Evolutionary conservation across 2,329 filamentous ascomycete genomes (phyloP), one percentile per base, ranked within the genome.

Genomic region (Zymoseptoria tritici): DNA sequence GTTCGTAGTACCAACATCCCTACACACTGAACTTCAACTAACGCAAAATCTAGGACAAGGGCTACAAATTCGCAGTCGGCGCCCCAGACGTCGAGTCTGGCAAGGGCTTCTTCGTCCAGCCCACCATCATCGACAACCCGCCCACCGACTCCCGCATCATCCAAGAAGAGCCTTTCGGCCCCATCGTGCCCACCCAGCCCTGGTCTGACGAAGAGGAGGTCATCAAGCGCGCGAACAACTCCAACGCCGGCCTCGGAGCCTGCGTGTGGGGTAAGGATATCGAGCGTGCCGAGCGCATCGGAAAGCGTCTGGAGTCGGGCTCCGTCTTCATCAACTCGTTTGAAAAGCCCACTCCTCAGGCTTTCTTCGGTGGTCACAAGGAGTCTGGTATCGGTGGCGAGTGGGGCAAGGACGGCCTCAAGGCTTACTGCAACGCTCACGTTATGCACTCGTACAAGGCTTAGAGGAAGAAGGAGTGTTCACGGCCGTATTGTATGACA

Each of bases 341-440:
- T 60, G 76, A 79, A 69, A 77, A 78, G 69, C 74, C 75, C 0
- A 78, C 75, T 3, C 76, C 79, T 0, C 72, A 76, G 64, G 79
- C 78, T 4, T 71, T 75, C 65, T 92, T 92, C 66, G 87, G 88
- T 57, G 90, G 91, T 0, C 90, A 83, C 80, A 93, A 92, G 77
- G 83, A 91, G 76, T 58, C 49, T 59, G 68, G 67, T 51, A 70
- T 70, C 54, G 68, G 67, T 55, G 67, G 90, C 62, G 90, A 95
- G 74, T 79, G 76, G 77, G 76, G 76, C 7, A 71, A 70, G 26
- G 69, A 73, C 36, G 78, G 78, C 55, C 22, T 52, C 50, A 24
- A 79, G 61, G 73, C 77, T 5, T 79, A 78, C 67, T 77, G 74
- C 72, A 80, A 80, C 64, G 72, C 77, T 16, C 78, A 77, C 55